phyloP scores from a whole-genome alignment of 768 basidiomycete species.

The Coprinopsis marcescibilis region DNA sequence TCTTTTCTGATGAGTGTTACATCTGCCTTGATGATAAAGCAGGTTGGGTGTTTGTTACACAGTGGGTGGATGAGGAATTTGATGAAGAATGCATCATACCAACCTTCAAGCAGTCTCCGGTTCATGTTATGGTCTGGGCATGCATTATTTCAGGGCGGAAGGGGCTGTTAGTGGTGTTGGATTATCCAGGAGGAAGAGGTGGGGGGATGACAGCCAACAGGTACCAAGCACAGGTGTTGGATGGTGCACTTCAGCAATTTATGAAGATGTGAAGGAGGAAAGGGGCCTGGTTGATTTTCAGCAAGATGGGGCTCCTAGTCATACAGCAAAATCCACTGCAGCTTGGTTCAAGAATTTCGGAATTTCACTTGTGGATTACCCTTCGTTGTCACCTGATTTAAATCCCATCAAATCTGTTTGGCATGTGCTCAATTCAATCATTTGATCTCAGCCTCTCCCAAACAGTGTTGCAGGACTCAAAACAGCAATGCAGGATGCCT shows the following conservation, averaged over 20 bases:
- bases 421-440: not conserved
- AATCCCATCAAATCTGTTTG: not conserved
- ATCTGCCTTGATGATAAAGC: constrained; percentile 14
- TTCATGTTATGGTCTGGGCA: constrained; percentile 10
- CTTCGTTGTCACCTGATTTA: constrained; percentile 2
- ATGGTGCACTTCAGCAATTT: constrained; percentile 13
- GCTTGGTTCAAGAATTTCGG: not conserved
- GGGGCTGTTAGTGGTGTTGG: constrained; percentile 19
- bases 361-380: not conserved
- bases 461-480: not conserved
- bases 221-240: constrained; percentile 21
- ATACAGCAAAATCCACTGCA: not conserved
- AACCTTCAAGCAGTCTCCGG: constrained; percentile 19
- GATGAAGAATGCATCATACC: constrained; percentile 16
- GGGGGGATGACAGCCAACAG: constrained; percentile 13
- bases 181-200: constrained; percentile 18
- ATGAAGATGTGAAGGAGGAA: not conserved
- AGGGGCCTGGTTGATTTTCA: not conserved
- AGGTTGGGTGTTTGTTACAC: constrained; percentile 18
- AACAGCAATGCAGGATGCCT: not conserved
- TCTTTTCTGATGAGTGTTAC: constrained; percentile 18
- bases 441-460: not conserved
- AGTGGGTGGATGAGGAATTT: constrained; percentile 15
- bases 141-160: constrained; percentile 18
- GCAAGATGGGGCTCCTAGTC: constrained; percentile 4